Evolutionary conservation across 768 basidiomycete genomes (phyloP).

Genomic region (Boletus speciosus): DNA sequence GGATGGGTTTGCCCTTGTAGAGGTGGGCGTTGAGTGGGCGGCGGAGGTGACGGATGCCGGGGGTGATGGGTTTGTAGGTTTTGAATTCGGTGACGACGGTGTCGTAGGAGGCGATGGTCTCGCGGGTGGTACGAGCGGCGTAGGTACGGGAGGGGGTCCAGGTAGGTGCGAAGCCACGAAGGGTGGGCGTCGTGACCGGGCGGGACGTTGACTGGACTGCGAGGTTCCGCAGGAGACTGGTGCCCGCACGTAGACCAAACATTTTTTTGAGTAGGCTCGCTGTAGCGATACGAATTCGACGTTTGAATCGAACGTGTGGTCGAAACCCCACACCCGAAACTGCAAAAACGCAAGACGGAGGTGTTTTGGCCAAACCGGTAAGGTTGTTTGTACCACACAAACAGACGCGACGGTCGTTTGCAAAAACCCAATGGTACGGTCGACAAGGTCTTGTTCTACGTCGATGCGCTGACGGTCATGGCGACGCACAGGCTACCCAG

Average conservation of each 20-base stretch:
- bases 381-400: constrained; percentile 31
- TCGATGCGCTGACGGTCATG: constrained; percentile 8
- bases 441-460: background rate
- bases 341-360: background rate
- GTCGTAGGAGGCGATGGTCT: constrained; percentile 33
- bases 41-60: constrained; percentile 80
- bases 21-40: constrained; percentile 81
- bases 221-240: constrained; percentile 13
- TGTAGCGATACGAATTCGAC: background rate
- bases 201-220: constrained; percentile 2
- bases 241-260: constrained; percentile 15
- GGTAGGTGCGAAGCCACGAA: constrained; percentile 8
- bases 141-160: constrained; percentile 26
- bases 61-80: constrained; percentile 86
- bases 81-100: constrained; percentile 64
- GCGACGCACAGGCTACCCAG: constrained; percentile 51
- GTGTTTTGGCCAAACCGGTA: background rate
- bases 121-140: constrained; percentile 32
- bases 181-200: background rate
- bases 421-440: constrained; percentile 27
- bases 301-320: background rate
- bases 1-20: constrained; percentile 81
- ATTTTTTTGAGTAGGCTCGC: background rate
- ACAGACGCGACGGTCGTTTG: constrained; percentile 27
- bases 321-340: background rate